phyloP scores from a whole-genome alignment of 352 stramenopile genomes.

The Halophytophthora batemanensis region DNA sequence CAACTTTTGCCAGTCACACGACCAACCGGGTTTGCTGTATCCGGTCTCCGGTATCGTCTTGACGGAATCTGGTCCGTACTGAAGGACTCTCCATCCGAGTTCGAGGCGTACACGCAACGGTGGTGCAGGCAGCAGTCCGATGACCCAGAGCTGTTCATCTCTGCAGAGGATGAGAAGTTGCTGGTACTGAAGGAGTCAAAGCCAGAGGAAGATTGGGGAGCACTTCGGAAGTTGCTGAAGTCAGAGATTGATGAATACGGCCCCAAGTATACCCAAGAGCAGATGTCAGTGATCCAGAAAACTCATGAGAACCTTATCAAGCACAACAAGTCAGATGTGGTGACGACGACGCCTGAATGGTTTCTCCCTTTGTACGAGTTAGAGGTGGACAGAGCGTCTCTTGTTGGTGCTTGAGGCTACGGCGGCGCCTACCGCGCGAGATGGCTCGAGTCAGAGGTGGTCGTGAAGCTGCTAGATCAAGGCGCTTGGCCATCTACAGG shows the following conservation, averaged over 20 bases:
- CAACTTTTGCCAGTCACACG: no score
- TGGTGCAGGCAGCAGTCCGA: background rate
- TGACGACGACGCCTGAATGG: background rate
- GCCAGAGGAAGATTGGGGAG: conserved; percentile 4
- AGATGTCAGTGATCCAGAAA: conserved; percentile 4
- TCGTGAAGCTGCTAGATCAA: no score
- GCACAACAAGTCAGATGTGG: no score
- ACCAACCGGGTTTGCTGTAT: no score
- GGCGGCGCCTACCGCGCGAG: conserved; percentile 9
- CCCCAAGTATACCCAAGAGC: background rate
- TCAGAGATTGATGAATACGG: background rate
- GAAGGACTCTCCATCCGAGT: background rate
- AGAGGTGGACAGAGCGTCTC: conserved; percentile 4
- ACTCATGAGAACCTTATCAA: conserved; percentile 5
- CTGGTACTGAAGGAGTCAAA: conserved; percentile 3
- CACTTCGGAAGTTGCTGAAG: background rate
- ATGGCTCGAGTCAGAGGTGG: conserved; percentile 7
- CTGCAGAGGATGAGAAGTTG: conserved; percentile 3
- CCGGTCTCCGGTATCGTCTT: background rate
- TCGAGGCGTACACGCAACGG: background rate
- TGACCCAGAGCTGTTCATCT: conserved; percentile 7
- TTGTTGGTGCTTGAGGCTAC: conserved; percentile 1
- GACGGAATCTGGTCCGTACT: background rate
- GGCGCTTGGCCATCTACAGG: no score
- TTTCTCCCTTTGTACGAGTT: conserved; percentile 17